Conservation (phyloP, 164 flowering plant species). For the Kalanchoe fedtschenkoi region DNA sequence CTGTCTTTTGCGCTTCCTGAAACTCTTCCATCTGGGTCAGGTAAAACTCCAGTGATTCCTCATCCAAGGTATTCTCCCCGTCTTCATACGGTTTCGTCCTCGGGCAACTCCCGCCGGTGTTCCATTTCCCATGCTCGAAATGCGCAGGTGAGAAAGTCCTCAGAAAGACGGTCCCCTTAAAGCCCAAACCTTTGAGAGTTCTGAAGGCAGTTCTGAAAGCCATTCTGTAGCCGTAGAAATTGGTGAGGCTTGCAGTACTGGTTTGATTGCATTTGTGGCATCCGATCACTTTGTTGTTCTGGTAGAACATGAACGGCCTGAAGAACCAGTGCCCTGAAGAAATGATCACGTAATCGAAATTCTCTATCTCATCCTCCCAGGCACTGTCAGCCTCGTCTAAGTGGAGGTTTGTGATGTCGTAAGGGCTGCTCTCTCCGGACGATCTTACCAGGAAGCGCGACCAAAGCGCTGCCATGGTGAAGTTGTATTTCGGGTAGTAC, state of each 20-base stretch:
- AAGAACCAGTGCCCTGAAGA: conserved; percentile 31
- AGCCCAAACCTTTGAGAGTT: conserved; percentile 27
- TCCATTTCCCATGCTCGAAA: conserved; percentile 51
- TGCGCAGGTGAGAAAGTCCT: conserved; percentile 60
- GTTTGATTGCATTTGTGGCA: conserved; percentile 24
- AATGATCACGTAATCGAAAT: conserved; percentile 22
- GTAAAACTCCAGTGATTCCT: no score
- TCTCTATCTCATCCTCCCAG: conserved; percentile 19
- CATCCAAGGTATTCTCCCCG: conserved; percentile 33
- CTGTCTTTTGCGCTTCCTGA: conserved; percentile 20
- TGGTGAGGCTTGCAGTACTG: conserved; percentile 13
- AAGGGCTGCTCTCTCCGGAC: background rate
- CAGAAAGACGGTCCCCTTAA: conserved; percentile 30
- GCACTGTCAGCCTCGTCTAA: conserved; percentile 19
- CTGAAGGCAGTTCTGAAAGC: conserved; percentile 46
- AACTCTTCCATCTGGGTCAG: conserved; percentile 41
- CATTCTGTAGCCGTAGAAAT: conserved; percentile 23
- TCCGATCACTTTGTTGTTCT: conserved; percentile 16
- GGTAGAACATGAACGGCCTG: conserved; percentile 18
- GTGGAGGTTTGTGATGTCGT: conserved; percentile 9
- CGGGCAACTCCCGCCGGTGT: conserved; percentile 39
- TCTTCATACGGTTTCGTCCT: conserved; percentile 31
- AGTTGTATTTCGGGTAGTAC: conserved; percentile 10
- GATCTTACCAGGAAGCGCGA: conserved; percentile 11
- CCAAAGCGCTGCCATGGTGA: conserved; percentile 14